Evolutionary conservation across 148 eudicot species (phyloP).

Genomic region (Dysphania ambrosioides): DNA sequence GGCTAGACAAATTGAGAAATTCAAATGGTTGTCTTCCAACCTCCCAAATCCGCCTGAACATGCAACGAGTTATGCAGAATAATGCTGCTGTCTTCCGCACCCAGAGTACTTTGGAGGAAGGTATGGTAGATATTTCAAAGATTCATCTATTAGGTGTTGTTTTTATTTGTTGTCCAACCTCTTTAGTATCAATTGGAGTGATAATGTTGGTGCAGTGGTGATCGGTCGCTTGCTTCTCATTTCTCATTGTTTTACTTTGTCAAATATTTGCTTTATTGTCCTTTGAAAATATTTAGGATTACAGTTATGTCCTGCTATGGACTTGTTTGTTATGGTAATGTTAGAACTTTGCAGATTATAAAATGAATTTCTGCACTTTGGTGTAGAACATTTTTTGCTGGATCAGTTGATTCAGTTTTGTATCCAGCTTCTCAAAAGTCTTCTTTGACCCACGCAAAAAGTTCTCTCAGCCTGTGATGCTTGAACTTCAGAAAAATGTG

Average conservation of each 20-base stretch:
- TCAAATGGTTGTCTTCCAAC: slow-evolving; percentile 86
- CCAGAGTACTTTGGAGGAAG: slow-evolving; percentile 95
- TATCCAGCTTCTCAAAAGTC: too few species aligned
- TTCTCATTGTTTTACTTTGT: background rate
- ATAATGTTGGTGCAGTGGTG: too few species aligned
- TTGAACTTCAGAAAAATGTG: too few species aligned
- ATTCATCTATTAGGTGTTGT: background rate
- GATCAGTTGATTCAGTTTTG: too few species aligned
- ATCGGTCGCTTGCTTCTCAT: background rate
- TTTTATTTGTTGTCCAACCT: too few species aligned
- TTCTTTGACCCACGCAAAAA: too few species aligned
- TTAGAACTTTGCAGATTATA: too few species aligned
- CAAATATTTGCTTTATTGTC: background rate
- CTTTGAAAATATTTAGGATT: background rate
- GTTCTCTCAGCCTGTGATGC: too few species aligned
- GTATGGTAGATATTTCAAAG: slow-evolving; percentile 34
- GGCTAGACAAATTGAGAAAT: slow-evolving; percentile 89
- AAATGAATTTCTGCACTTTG: too few species aligned
- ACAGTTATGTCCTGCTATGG: background rate
- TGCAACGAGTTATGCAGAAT: slow-evolving; percentile 93
- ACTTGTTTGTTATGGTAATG: background rate
- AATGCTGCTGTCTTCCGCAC: slow-evolving; percentile 99
- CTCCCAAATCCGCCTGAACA: slow-evolving; percentile 77
- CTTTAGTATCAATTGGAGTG: too few species aligned
- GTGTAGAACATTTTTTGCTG: too few species aligned